Conservation (phyloP, 192 early-diverging fungal species). For the Chytriomyces sp. region DNA sequence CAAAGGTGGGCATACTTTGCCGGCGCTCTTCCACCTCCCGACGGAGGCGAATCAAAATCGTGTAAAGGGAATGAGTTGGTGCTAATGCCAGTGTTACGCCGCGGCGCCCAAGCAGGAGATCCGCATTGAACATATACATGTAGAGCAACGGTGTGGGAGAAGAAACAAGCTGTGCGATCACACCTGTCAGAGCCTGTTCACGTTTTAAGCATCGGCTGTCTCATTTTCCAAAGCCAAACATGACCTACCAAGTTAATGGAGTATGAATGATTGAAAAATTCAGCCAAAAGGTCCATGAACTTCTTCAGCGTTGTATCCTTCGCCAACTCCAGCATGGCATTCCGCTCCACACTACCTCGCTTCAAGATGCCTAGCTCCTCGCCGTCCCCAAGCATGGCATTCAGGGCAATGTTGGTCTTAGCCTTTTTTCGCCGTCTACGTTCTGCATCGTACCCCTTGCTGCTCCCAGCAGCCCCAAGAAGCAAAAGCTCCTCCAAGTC, state of each 20-base stretch:
- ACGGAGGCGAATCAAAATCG: conserved; percentile 62
- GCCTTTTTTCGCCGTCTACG: conserved; percentile 4
- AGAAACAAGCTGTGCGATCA: conserved; percentile 81
- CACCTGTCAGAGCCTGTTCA: conserved; percentile 75
- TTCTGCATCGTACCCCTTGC: conserved; percentile 20
- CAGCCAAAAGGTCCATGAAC: conserved; percentile 44
- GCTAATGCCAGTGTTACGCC: conserved; percentile 20
- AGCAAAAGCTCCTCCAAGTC: conserved; percentile 23
- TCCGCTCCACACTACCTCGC: conserved; percentile 20
- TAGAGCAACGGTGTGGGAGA: conserved; percentile 43
- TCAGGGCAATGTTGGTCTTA: background rate
- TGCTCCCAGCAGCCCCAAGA: conserved; percentile 6
- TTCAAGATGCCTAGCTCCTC: conserved; percentile 9
- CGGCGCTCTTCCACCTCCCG: conserved; percentile 70
- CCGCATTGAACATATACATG: conserved; percentile 39
- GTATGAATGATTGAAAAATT: conserved; percentile 83
- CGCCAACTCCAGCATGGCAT: conserved; percentile 25
- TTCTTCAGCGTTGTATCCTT: conserved; percentile 46
- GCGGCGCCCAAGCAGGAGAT: conserved; percentile 34
- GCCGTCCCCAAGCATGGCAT: background rate
- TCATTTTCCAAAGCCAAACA: background rate
- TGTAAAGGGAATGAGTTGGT: conserved; percentile 57
- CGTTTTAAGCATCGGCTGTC: background rate
- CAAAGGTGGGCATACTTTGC: conserved; percentile 61
- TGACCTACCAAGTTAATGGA: conserved; percentile 73